phyloP scores from a whole-genome alignment of 106 monocot species.

The Allium cepa region DNA sequence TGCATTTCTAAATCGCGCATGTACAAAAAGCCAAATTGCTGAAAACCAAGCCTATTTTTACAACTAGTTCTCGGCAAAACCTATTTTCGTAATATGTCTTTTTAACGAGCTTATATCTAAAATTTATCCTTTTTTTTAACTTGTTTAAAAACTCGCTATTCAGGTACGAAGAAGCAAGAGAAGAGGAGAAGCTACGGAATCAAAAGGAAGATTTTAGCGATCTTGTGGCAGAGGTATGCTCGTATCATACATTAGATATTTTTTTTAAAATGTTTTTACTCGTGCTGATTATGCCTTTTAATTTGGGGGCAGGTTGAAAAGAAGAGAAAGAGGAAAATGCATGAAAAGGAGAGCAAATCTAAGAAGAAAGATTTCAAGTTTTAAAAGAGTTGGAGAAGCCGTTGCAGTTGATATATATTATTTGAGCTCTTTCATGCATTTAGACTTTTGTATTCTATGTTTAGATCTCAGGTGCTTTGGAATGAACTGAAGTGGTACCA shows the following conservation, averaged over 20 bases:
- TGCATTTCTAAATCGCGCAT: no score
- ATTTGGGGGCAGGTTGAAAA: constrained; percentile 56
- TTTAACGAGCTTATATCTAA: background rate
- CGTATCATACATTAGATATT: background rate
- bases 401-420: no score
- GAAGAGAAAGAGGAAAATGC: constrained; percentile 89
- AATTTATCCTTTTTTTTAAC: background rate
- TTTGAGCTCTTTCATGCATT: no score
- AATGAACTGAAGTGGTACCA: no score
- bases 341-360: constrained; percentile 94
- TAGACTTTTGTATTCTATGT: no score
- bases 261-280: background rate
- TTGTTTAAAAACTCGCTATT: background rate
- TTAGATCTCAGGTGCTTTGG: no score
- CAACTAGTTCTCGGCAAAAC: no score
- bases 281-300: background rate
- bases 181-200: constrained; percentile 92
- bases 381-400: background rate
- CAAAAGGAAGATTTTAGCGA: constrained; percentile 99
- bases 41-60: no score
- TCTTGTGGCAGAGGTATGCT: constrained; percentile 95
- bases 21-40: no score
- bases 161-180: constrained; percentile 97
- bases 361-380: constrained; percentile 99
- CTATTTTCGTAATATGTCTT: background rate